Conservation (phyloP, 768 basidiomycete genomes). For the Collybia sp. region DNA sequence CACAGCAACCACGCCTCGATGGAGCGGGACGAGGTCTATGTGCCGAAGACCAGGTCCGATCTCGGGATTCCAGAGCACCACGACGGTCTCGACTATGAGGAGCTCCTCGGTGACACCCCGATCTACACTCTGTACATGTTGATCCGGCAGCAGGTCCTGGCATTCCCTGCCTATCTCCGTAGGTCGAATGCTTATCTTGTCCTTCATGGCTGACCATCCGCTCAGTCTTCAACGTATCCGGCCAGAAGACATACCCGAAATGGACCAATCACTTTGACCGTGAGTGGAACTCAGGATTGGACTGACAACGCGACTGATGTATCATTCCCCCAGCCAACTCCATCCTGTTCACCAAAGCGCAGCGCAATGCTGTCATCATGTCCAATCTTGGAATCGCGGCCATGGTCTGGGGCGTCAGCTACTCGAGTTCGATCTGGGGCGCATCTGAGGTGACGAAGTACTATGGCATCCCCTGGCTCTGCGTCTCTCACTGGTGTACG, state of each 20-base stretch:
- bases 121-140: conserved; percentile 35
- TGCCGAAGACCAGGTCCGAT: conserved; percentile 27
- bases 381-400: conserved; percentile 31
- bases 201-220: conserved; percentile 7
- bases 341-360: conserved; percentile 24
- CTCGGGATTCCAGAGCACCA: conserved; percentile 22
- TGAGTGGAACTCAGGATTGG: conserved; percentile 1
- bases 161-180: conserved; percentile 40
- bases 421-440: conserved; percentile 20
- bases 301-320: not conserved
- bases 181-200: conserved; percentile 11
- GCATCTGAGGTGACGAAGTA: conserved; percentile 16
- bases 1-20: conserved; percentile 6
- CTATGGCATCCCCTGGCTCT: conserved; percentile 9
- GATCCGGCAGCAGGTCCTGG: conserved; percentile 34
- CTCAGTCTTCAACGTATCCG: conserved; percentile 31
- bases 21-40: conserved; percentile 4
- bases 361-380: conserved; percentile 18
- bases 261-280: conserved; percentile 39
- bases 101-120: conserved; percentile 37
- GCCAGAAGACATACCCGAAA: conserved; percentile 28
- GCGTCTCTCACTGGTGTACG: not conserved
- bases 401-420: conserved; percentile 17
- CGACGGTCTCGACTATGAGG: conserved; percentile 23
- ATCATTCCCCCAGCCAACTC: conserved; percentile 24